Evolutionary conservation across 2,329 filamentous ascomycete species (phyloP).

Genomic region (Coleophoma cylindrospora): DNA sequence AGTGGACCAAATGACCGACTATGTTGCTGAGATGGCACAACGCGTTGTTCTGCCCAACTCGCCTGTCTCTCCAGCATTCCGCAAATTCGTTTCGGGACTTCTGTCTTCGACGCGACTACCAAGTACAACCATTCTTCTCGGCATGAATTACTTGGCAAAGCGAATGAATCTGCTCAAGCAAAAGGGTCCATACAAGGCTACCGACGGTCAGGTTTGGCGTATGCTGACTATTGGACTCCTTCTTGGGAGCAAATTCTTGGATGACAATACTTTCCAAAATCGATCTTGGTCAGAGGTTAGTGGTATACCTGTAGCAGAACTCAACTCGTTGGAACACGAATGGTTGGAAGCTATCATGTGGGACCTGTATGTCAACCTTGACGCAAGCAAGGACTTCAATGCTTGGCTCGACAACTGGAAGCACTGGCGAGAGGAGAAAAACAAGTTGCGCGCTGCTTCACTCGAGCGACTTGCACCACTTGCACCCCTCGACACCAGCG

Average conservation of each 20-base stretch:
- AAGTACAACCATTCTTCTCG: conserved; percentile 66
- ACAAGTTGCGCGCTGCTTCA: conserved; percentile 29
- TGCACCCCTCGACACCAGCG: conserved; percentile 53
- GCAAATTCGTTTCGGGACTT: conserved; percentile 70
- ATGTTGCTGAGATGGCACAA: conserved; percentile 68
- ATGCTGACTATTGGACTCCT: conserved; percentile 66
- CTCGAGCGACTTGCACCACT: conserved; percentile 35
- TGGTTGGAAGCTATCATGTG: conserved; percentile 65
- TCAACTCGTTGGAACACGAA: conserved; percentile 64
- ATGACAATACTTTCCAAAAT: conserved; percentile 78
- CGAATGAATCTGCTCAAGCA: conserved; percentile 55
- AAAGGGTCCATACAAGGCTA: conserved; percentile 30
- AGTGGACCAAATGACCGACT: conserved; percentile 73
- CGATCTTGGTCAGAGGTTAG: conserved; percentile 74
- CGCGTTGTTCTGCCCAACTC: conserved; percentile 59
- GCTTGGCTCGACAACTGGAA: conserved; percentile 65
- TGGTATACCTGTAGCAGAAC: conserved; percentile 61
- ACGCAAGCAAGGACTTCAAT: conserved; percentile 56
- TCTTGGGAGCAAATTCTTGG: conserved; percentile 70
- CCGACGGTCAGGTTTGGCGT: conserved; percentile 58
- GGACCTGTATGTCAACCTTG: conserved; percentile 64
- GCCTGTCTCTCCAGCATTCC: conserved; percentile 57
- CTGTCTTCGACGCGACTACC: conserved; percentile 67
- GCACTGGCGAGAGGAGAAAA: conserved; percentile 46
- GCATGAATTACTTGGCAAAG: conserved; percentile 63